Evolutionary conservation across 1,139 yeast species (phyloP), one percentile per base, ranked within the genome.

Genomic region (Geotrichum fermentans): DNA sequence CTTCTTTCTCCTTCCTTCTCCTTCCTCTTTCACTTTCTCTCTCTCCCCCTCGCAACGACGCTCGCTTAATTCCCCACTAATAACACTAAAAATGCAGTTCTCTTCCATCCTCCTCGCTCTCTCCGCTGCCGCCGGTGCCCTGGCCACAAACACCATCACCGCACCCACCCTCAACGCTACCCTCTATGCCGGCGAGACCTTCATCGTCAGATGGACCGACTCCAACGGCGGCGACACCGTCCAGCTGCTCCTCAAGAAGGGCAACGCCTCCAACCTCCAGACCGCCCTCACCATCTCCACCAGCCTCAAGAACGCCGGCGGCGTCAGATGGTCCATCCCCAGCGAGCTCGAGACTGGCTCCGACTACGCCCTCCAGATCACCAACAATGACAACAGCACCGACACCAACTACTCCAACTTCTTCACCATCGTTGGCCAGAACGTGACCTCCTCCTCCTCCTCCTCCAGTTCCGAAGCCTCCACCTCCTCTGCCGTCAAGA

Each of bases 301-400:
- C 47, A 52, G 58, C 49, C 54, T 67, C 43, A 50, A 58, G 47
- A 69, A 69, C 64, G 60, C 61, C 46, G 73, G 72, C 50, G 63
- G 67, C 40, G 71, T 67, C 43, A 56, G 60, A 51, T 69, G 73
- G 73, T 52, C 55, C 41, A 59, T 69, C 40, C 73, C 73, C 43
- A 47, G 47, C 40, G 53, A 58, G 36, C 44, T 68, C 38, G 47
- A 51, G 34, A 50, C 63, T 44, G 72, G 71, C 35, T 32, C 43
- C 35, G 55, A 61, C 52, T 69, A 69, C 57, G 66, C 69, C 40
- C 55, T 69, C 38, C 65, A 61, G 56, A 66, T 67, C 47, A 55
- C 56, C 36, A 56, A 59, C 49, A 63, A 60, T 40, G 61, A 60
- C 46, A 56, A 59, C 54, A 44, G 58, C 22, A 58, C 57, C 49